Conservation (phyloP, 257 asterid genomes). For the Osmanthus fragrans region DNA sequence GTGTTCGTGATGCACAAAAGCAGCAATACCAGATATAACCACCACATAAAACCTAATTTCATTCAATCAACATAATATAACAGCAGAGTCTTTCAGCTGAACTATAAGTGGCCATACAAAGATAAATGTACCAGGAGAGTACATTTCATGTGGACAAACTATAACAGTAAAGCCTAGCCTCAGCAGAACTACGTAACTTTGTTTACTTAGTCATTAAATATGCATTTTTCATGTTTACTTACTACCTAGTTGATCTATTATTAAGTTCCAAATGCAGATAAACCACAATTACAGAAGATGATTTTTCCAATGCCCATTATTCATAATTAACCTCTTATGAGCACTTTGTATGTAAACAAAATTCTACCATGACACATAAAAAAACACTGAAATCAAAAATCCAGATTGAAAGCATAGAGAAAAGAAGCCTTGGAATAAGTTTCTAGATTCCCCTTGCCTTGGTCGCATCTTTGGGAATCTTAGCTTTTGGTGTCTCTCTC, state of each 20-base stretch:
- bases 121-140: not conserved
- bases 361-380: not conserved
- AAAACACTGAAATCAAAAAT: not conserved
- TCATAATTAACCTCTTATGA: not conserved
- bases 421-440: constrained; percentile 10
- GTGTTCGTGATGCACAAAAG: not conserved
- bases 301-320: not conserved
- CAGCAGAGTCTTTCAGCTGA: not conserved
- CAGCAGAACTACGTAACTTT: not conserved
- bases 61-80: not conserved
- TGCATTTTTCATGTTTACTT: not conserved
- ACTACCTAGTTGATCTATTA: not conserved
- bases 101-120: not conserved
- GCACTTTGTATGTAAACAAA: not conserved
- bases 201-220: not conserved
- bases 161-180: not conserved
- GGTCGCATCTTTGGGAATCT: constrained; percentile 50
- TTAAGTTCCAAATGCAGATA: not conserved
- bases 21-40: not conserved
- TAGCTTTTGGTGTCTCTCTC: constrained; percentile 62
- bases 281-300: not conserved
- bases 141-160: not conserved
- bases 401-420: constrained; percentile 15
- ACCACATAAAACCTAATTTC: not conserved
- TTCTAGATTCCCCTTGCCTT: constrained; percentile 50